Evolutionary conservation across 2,329 filamentous ascomycete species (phyloP).

Genomic region (Plenodomus biglobosus): DNA sequence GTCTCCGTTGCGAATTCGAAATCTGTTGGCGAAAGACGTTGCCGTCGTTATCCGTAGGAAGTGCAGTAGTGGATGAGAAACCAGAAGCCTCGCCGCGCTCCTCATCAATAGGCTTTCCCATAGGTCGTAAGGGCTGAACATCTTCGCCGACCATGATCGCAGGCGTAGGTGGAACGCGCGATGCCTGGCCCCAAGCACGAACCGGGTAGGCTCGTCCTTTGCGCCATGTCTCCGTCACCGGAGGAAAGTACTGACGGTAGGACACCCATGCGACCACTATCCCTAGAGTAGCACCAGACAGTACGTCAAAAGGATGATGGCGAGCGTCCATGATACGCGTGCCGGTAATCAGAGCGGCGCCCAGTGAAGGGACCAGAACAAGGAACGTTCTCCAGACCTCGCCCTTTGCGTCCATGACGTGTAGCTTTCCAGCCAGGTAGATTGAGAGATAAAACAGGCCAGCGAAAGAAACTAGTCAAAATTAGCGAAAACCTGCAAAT

Average conservation of each 20-base stretch:
- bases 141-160: conserved; percentile 34
- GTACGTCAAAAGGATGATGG: conserved; percentile 63
- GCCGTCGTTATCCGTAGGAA: conserved; percentile 17
- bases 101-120: conserved; percentile 32
- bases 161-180: conserved; percentile 40
- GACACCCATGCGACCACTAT: conserved; percentile 55
- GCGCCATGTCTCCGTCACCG: conserved; percentile 56
- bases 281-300: conserved; percentile 58
- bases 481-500: conserved; percentile 14
- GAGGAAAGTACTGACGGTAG: conserved; percentile 63
- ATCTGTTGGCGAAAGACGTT: conserved; percentile 47
- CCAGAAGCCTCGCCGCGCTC: conserved; percentile 39
- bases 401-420: conserved; percentile 61
- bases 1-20: conserved; percentile 39
- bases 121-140: conserved; percentile 33
- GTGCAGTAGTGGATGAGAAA: conserved; percentile 26
- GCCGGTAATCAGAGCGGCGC: conserved; percentile 57
- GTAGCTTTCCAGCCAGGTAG: conserved; percentile 61
- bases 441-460: conserved; percentile 62
- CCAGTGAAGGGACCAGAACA: conserved; percentile 56
- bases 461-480: conserved; percentile 55
- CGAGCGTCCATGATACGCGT: conserved; percentile 64
- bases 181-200: conserved; percentile 54
- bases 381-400: conserved; percentile 62
- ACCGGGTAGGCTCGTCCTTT: conserved; percentile 63